phyloP scores from a whole-genome alignment of 805 yeast species.

The Saturnispora ahearnii region DNA sequence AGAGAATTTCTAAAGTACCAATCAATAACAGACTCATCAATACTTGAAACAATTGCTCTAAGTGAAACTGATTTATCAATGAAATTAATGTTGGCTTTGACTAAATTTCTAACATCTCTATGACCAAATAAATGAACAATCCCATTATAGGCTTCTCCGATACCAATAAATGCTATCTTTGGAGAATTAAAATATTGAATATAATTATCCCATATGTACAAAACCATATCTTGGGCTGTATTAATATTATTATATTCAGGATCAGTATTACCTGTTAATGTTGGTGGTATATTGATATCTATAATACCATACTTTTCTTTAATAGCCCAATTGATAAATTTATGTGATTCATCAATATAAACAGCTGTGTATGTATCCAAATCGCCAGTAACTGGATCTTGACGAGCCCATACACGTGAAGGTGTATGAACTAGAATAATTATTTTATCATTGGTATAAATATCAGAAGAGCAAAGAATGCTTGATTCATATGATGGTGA shows the following conservation, averaged over 20 bases:
- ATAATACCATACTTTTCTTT: conserved; percentile 61
- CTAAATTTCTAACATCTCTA: conserved; percentile 53
- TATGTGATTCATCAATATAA: conserved; percentile 64
- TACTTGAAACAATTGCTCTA: conserved; percentile 71
- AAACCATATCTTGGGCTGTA: conserved; percentile 65
- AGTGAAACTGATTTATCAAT: conserved; percentile 58
- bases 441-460: conserved; percentile 55
- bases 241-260: conserved; percentile 51
- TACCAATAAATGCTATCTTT: conserved; percentile 72
- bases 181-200: conserved; percentile 64
- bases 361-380: conserved; percentile 66
- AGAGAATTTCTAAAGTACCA: conserved; percentile 87
- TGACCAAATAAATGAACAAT: conserved; percentile 84
- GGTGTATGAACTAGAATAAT: conserved; percentile 80
- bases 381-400: conserved; percentile 71
- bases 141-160: conserved; percentile 84
- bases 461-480: conserved; percentile 61
- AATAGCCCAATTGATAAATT: conserved; percentile 60
- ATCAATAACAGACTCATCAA: conserved; percentile 83
- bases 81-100: conserved; percentile 63
- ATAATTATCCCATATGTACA: conserved; percentile 88
- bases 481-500: conserved; percentile 45
- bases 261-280: conserved; percentile 36
- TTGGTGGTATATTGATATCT: conserved; percentile 73
- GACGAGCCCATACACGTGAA: conserved; percentile 83